Percentiles rank a stretch among this genome's conserved stretches.
Conservation (phyloP, 2,329 filamentous ascomycete species). For the Ceratocystis ficicola region DNA sequence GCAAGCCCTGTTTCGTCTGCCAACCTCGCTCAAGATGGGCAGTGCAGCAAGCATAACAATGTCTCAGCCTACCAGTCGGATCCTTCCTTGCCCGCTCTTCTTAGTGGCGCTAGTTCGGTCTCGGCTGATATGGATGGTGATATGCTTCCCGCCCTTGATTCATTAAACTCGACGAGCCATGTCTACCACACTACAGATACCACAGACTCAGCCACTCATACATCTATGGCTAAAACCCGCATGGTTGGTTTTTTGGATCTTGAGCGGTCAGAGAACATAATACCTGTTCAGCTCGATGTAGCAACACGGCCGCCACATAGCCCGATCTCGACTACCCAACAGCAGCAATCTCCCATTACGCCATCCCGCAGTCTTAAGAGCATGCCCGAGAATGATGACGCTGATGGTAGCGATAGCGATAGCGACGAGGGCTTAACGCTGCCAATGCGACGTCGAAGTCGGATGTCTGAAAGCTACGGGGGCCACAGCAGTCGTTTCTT, state of each 20-base stretch:
- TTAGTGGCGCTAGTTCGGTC: constrained; percentile 52
- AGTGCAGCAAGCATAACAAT: constrained; percentile 31
- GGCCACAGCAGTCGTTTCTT: constrained; percentile 14
- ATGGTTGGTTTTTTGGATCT: constrained; percentile 33
- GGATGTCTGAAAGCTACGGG: constrained; percentile 14
- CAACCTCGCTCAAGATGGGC: constrained; percentile 24
- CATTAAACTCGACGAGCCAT: constrained; percentile 33
- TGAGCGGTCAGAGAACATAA: constrained; percentile 24
- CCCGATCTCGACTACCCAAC: constrained; percentile 8
- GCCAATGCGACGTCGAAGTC: constrained; percentile 20
- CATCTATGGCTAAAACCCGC: constrained; percentile 40
- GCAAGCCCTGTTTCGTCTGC: constrained; percentile 38
- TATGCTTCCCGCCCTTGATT: constrained; percentile 40
- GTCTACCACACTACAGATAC: constrained; percentile 43
- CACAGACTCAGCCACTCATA: constrained; percentile 43
- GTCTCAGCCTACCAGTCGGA: constrained; percentile 49
- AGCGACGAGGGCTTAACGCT: constrained; percentile 24
- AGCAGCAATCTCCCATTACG: background rate
- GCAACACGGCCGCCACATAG: constrained; percentile 17
- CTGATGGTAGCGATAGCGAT: constrained; percentile 23
- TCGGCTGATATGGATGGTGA: constrained; percentile 52
- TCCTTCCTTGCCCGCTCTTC: constrained; percentile 49
- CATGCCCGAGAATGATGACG: constrained; percentile 19
- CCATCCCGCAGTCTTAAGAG: constrained; percentile 2
- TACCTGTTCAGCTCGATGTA: constrained; percentile 26